Evolutionary conservation across 208 protist genomes (phyloP).

Genomic region (Acanthamoeba healyi): DNA sequence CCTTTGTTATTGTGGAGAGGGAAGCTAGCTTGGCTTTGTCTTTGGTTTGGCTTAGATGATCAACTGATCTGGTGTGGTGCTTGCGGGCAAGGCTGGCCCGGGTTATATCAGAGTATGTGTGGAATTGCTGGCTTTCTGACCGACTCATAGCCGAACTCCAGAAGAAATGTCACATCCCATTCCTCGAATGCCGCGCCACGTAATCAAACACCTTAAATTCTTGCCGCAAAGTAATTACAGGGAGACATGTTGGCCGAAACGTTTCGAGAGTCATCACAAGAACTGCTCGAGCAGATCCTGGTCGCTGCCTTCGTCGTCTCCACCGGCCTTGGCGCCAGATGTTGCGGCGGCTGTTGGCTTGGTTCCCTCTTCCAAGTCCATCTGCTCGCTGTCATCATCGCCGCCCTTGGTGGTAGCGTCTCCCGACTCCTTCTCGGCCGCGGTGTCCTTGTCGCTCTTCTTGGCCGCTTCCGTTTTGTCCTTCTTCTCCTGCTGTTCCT

Average conservation of each 20-base stretch:
- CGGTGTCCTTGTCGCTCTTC: not conserved
- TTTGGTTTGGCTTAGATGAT: too few relatives aligned
- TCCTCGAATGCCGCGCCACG: not conserved
- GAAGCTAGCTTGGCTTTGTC: not conserved
- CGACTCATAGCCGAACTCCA: not conserved
- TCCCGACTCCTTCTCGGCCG: not conserved
- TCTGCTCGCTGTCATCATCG: not conserved
- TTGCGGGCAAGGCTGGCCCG: too few relatives aligned
- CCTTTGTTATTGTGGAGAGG: not conserved
- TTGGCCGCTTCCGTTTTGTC: not conserved
- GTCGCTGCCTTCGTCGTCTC: not conserved
- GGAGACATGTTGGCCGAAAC: too few relatives aligned
- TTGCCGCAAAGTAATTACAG: too few relatives aligned
- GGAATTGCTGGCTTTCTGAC: not conserved
- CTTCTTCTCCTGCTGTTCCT: not conserved
- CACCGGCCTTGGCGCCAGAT: not conserved
- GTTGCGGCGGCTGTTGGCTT: not conserved
- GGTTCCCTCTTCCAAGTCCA: not conserved
- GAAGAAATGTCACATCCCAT: not conserved
- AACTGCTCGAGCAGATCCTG: not conserved
- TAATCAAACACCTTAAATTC: not conserved
- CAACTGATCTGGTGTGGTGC: too few relatives aligned
- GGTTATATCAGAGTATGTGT: not conserved
- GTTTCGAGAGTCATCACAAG: not conserved
- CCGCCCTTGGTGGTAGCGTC: not conserved